A percentile compares a stretch with the other conserved stretches of the same genome.
These are phyloP conservation scores for Haplosporangium sp. DNA, from an alignment of 371 early-diverging fungal genomes.

Conservation along the genomic window DNA sequence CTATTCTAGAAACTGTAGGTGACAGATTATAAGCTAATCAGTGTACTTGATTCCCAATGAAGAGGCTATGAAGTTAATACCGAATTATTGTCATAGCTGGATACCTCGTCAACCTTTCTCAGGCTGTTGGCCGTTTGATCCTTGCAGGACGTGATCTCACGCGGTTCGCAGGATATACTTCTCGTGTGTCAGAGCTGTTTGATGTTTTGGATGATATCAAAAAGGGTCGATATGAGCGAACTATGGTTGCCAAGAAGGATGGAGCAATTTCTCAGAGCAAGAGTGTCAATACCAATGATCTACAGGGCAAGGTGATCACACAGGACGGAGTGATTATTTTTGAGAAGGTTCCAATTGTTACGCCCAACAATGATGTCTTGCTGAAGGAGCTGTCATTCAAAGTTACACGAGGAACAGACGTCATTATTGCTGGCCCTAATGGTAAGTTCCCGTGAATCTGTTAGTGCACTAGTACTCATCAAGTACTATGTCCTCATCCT, in stretches of 20 bases:
- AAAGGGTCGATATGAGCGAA: slow-evolving; percentile 73
- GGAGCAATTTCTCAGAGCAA: slow-evolving; percentile 56
- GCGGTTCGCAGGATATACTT: slow-evolving; percentile 83
- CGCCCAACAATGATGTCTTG: slow-evolving; percentile 93
- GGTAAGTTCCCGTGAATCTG: slow-evolving; percentile 59
- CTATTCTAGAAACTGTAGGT: slow-evolving; percentile 83
- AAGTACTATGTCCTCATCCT: background rate
- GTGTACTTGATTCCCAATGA: background rate
- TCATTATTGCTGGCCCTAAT: slow-evolving; percentile 93
- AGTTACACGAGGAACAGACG: slow-evolving; percentile 85
- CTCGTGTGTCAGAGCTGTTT: slow-evolving; percentile 83
- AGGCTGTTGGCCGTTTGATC: slow-evolving; percentile 88
- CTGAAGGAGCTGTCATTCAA: slow-evolving; percentile 85
- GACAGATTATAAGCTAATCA: background rate
- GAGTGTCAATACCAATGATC: slow-evolving; percentile 61
- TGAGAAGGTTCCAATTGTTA: slow-evolving; percentile 89
- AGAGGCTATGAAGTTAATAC: background rate
- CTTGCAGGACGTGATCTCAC: slow-evolving; percentile 85
- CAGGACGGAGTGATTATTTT: slow-evolving; percentile 84
- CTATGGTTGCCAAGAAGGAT: slow-evolving; percentile 64
- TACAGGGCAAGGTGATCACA: slow-evolving; percentile 73
- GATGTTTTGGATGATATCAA: slow-evolving; percentile 79
- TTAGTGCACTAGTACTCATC: background rate
- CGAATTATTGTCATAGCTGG: slow-evolving; percentile 64
- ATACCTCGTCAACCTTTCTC: slow-evolving; percentile 87